Base-by-base conservation (phyloP, 345 rosid genomes). In the Microthlaspi erraticum region DNA sequence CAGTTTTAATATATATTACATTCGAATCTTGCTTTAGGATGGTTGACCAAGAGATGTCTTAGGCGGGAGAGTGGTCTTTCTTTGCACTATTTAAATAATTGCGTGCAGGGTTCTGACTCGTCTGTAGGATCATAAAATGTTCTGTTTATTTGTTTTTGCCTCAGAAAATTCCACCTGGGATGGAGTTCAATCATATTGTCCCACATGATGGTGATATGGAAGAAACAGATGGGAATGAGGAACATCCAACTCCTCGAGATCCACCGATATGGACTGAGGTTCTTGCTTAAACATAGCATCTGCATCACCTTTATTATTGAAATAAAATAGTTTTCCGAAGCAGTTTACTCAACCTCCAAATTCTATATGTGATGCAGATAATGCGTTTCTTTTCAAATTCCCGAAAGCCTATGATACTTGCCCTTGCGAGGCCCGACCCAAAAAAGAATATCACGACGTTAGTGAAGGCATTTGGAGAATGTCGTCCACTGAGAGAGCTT, bases 391-490 rank as follows among this genome's bases (percentile, higher is more conserved):
- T 95, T 66, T 75, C 86, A 66, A 95, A 92, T 65, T 91, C 99
- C 14, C 89, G 94, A 37, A 95, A 95, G 77, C 99, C 98, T 59
- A 85, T 92, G 97, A 90, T 95, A 76, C 92, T 95, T 70, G 99
- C 98, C 13, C 97, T 95, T 81, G 99, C 99, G 5, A 86, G 99
- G 79, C 98, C 99, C 7, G 99, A 95, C 80, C 99, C 99, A 10
- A 95, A 95, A 79, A 95, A 95, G 96, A 95, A 95, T 58, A 92
- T 92, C 73, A 92, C 92, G 7, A 92, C 96, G 65, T 79, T 95
- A 84, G 97, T 95, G 70, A 92, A 87, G 85, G 99, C 99, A 60
- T 95, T 95, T 67, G 99, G 99, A 66, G 99, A 95, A 81, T 95
- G 99, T 46, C 97, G 98, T 61, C 98, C 96, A 37, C 79, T 92